Conservation (phyloP, 2,329 filamentous ascomycete genomes). For the Ophiostoma populinum region DNA sequence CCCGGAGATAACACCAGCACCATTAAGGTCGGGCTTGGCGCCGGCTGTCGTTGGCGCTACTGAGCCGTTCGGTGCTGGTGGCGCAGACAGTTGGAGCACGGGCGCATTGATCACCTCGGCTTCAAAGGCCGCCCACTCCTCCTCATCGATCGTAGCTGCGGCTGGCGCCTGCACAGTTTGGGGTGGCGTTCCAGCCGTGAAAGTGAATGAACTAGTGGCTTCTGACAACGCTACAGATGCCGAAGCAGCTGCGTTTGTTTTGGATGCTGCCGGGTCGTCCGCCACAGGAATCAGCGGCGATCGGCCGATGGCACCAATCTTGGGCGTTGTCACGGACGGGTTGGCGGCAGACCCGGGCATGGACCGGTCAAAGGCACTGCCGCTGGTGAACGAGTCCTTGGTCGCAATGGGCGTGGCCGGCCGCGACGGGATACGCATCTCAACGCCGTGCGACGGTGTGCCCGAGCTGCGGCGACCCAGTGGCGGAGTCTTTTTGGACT, state of each 20-base stretch:
- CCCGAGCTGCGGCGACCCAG: conserved; percentile 30
- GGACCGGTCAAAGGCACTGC: not conserved
- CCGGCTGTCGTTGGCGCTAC: too few species aligned
- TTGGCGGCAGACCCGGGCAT: too few species aligned
- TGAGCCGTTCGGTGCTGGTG: conserved; percentile 17
- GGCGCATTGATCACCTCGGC: conserved; percentile 52
- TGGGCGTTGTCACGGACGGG: conserved; percentile 26
- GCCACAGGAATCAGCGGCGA: conserved; percentile 24
- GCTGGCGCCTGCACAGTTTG: conserved; percentile 9
- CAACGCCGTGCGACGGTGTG: conserved; percentile 36
- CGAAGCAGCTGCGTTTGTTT: too few species aligned
- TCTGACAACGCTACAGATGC: too few species aligned
- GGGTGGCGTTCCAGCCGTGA: too few species aligned
- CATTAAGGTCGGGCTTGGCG: conserved; percentile 4
- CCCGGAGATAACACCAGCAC: conserved; percentile 45
- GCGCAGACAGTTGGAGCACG: too few species aligned
- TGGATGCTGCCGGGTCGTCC: conserved; percentile 7
- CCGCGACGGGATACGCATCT: conserved; percentile 45
- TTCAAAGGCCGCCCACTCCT: conserved; percentile 77
- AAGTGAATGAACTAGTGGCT: too few species aligned
- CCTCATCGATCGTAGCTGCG: conserved; percentile 40
- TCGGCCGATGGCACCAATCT: conserved; percentile 19
- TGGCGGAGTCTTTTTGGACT: conserved; percentile 26
- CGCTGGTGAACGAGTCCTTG: conserved; percentile 11
- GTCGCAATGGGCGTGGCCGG: conserved; percentile 39